These are phyloP conservation scores for Boletus edulis DNA, from an alignment of 768 basidiomycete species.

Conservation along the genomic window DNA sequence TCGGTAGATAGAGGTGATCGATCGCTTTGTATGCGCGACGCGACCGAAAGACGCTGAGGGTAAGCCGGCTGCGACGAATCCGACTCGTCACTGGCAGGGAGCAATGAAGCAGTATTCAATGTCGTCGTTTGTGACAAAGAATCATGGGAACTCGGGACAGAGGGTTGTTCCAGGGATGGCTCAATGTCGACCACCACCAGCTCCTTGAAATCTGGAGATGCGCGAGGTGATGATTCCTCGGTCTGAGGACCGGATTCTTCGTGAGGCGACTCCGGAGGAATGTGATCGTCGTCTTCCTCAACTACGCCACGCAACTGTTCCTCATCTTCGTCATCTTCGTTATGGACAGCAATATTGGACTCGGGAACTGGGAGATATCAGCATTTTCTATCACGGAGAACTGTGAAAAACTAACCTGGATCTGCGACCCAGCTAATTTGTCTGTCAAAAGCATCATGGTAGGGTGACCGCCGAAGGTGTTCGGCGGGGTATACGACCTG, in stretches of 20 bases:
- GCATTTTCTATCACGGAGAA: slow-evolving; percentile 3
- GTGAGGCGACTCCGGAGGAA: slow-evolving; percentile 51
- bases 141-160: slow-evolving; percentile 46
- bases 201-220: slow-evolving; percentile 59
- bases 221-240: slow-evolving; percentile 52
- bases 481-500: slow-evolving; percentile 64
- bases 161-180: slow-evolving; percentile 49
- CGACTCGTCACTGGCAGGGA: slow-evolving; percentile 45
- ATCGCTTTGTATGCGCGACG: slow-evolving; percentile 58
- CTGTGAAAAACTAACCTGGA: slow-evolving; percentile 47
- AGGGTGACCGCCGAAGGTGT: slow-evolving; percentile 49
- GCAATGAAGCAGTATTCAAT: slow-evolving; percentile 39
- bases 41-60: slow-evolving; percentile 60
- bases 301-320: slow-evolving; percentile 34
- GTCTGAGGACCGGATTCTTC: slow-evolving; percentile 46
- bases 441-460: slow-evolving; percentile 47
- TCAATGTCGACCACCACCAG: slow-evolving; percentile 59
- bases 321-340: slow-evolving; percentile 45
- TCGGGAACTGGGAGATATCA: slow-evolving; percentile 46
- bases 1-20: slow-evolving; percentile 54
- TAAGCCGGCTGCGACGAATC: slow-evolving; percentile 51
- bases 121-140: slow-evolving; percentile 47
- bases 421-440: slow-evolving; percentile 78
- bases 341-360: slow-evolving; percentile 63
- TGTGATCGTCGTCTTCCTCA: slow-evolving; percentile 46